These are phyloP conservation scores for Calocybe cyanea DNA, from an alignment of 768 basidiomycete species.

Conservation along the genomic window DNA sequence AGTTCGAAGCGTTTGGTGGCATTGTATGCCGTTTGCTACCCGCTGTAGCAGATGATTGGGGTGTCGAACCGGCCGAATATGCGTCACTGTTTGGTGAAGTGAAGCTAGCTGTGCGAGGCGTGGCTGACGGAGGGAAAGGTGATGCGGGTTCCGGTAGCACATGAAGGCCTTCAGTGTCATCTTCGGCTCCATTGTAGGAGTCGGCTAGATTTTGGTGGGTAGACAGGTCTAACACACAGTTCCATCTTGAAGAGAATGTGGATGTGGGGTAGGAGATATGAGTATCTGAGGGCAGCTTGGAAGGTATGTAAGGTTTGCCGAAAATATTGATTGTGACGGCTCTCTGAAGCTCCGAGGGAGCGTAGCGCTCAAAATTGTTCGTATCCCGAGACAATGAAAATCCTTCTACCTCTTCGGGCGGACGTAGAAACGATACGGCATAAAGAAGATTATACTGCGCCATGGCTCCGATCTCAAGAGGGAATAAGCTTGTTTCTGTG, in stretches of 20 bases:
- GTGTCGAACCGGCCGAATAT: constrained; percentile 19
- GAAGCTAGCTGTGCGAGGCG: constrained; percentile 19
- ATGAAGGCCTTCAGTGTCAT: constrained; percentile 29
- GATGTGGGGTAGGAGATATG: constrained; percentile 55
- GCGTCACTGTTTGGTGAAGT: constrained; percentile 12
- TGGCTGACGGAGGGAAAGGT: constrained; percentile 58
- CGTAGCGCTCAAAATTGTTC: constrained; percentile 19
- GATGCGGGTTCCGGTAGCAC: constrained; percentile 75
- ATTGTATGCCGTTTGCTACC: constrained; percentile 59
- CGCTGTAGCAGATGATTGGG: constrained; percentile 40
- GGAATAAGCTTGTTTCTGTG: constrained; percentile 52
- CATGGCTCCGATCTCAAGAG: constrained; percentile 61
- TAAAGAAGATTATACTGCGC: constrained; percentile 91
- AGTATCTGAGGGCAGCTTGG: constrained; percentile 19
- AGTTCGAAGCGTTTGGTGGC: constrained; percentile 27
- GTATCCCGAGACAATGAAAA: constrained; percentile 28
- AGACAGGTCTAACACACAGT: constrained; percentile 79
- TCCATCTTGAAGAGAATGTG: constrained; percentile 85
- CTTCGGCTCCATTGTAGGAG: constrained; percentile 28
- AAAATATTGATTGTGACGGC: constrained; percentile 77
- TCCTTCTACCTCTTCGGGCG: constrained; percentile 54
- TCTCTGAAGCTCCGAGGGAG: constrained; percentile 53
- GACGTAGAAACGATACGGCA: constrained; percentile 75
- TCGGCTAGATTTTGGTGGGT: constrained; percentile 29
- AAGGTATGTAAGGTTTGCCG: constrained; percentile 60